A percentile compares a stretch with the other conserved stretches of the same genome.
Conservation (phyloP, 2,329 filamentous ascomycete genomes). For the Arthrobotrys musiformis region DNA sequence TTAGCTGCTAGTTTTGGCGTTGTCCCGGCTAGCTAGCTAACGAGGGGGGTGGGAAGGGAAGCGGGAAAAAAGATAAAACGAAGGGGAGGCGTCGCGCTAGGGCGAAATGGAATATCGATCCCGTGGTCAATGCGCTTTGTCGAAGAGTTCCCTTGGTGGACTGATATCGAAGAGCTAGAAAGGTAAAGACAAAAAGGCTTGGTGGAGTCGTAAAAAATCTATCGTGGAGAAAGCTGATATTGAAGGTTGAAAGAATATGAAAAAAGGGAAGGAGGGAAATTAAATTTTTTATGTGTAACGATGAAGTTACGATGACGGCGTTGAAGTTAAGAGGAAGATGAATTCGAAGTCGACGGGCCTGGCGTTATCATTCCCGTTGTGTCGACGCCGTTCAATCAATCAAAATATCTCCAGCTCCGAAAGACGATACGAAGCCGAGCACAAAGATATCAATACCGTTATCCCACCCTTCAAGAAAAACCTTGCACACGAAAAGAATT, state of each 20-base stretch:
- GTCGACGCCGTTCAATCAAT: conserved; percentile 2
- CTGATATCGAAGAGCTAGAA: too few relatives aligned
- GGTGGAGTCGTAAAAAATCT: not conserved
- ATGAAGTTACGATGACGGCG: conserved; percentile 5
- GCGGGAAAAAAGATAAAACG: conserved; percentile 6
- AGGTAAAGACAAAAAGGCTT: not conserved
- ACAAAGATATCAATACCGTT: not conserved
- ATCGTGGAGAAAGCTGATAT: not conserved
- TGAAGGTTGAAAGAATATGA: not conserved
- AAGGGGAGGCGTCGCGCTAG: not conserved
- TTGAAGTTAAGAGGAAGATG: conserved; percentile 1
- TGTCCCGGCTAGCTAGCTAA: not conserved
- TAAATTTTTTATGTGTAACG: not conserved
- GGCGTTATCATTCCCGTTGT: not conserved
- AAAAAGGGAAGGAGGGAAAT: not conserved
- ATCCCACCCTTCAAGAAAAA: too few relatives aligned
- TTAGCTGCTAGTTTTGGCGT: not conserved
- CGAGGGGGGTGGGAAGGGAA: conserved; percentile 5
- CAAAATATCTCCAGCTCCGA: not conserved
- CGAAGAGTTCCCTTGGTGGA: not conserved
- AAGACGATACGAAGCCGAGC: not conserved
- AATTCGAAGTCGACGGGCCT: not conserved
- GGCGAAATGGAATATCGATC: conserved; percentile 10
- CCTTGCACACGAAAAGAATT: not conserved
- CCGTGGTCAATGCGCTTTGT: conserved; percentile 9